These are phyloP conservation scores for Chlorella sp. DNA, from an alignment of 139 green algal species.

Conservation along the genomic window DNA sequence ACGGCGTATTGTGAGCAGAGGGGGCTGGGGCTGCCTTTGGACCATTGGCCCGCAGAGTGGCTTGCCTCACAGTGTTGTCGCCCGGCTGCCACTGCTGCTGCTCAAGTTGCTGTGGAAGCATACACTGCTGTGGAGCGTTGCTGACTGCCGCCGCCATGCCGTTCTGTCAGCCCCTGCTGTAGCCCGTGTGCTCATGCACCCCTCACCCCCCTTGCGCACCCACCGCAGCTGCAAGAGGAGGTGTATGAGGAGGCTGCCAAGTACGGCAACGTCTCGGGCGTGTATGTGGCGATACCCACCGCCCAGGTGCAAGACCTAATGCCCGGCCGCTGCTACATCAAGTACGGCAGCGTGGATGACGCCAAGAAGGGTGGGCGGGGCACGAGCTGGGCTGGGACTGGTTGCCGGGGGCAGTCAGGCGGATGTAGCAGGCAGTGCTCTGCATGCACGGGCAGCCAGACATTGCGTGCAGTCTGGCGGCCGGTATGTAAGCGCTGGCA, in stretches of 20 bases:
- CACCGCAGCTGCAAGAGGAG: conserved; percentile 73
- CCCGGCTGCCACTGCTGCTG: neutral
- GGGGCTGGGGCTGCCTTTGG: neutral
- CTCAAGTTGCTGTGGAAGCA: neutral
- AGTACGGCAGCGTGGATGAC: conserved; percentile 59
- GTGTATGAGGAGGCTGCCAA: conserved; percentile 73
- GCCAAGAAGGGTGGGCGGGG: conserved; percentile 50
- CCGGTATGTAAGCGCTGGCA: neutral
- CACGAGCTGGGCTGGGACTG: neutral
- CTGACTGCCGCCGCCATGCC: neutral
- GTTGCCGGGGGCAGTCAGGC: neutral
- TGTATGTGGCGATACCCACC: conserved; percentile 70
- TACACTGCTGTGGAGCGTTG: too few relatives aligned
- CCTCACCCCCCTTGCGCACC: neutral
- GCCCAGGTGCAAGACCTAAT: conserved; percentile 41
- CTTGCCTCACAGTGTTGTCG: too few relatives aligned
- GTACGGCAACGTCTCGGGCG: conserved; percentile 65
- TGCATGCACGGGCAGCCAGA: neutral
- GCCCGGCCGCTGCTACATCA: conserved; percentile 74
- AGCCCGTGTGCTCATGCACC: neutral
- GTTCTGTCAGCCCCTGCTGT: neutral
- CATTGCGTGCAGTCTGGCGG: neutral
- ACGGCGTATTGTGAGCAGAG: conserved; percentile 30
- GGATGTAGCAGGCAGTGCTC: neutral
- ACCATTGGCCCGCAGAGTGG: neutral